Conservation (phyloP, 345 rosid genomes). For the Zanthoxylum bungeanum region DNA sequence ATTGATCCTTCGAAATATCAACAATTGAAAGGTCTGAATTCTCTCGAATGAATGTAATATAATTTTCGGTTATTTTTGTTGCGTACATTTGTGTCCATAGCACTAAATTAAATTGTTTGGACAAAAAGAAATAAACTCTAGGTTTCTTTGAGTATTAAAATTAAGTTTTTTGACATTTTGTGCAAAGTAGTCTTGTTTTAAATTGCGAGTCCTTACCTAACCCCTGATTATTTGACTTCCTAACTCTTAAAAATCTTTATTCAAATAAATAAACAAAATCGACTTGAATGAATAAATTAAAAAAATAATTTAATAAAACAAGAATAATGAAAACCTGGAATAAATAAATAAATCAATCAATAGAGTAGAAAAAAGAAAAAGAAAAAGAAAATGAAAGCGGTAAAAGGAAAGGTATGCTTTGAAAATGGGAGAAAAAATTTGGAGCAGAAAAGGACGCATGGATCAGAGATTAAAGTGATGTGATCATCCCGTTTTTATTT, state of each 20-base stretch:
- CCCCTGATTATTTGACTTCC: neutral
- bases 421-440: neutral
- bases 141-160: neutral
- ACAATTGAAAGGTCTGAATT: too few species aligned
- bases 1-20: too few species aligned
- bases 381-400: neutral
- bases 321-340: neutral
- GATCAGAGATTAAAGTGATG: constrained; percentile 22
- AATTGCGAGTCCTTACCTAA: constrained; percentile 14
- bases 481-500: constrained; percentile 29
- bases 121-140: too few species aligned
- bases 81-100: too few species aligned
- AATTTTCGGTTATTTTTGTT: too few species aligned
- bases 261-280: neutral
- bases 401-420: neutral
- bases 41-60: too few species aligned
- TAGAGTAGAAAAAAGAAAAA: too few species aligned
- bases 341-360: neutral
- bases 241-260: neutral
- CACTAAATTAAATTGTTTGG: too few species aligned
- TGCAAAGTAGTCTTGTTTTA: neutral
- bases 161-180: neutral
- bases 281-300: neutral
- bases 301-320: neutral
- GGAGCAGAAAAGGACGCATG: constrained; percentile 18